Evolutionary conservation across 1,139 yeast species (phyloP), one percentile per base, ranked within the genome.

Genomic region (Insectozyma bohioensis): DNA sequence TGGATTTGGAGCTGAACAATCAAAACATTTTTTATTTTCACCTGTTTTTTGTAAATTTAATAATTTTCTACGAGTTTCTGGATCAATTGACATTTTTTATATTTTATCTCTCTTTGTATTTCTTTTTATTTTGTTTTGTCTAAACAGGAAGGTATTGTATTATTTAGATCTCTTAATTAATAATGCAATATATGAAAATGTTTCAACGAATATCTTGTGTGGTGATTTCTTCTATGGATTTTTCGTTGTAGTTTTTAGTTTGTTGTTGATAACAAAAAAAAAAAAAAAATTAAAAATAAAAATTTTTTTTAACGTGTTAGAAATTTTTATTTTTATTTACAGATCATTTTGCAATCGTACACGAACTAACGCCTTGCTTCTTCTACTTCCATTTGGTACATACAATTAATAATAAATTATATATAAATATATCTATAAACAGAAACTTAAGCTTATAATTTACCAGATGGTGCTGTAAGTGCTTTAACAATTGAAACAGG

Each of bases 1-100:
- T 6, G 99, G 98, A 56, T 90, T 90, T 41, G 95, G 95, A 4
- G 97, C 95, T 24, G 73, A 75, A 61, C 98, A 94, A 61, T 92
- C 99, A 56, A 87, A 84, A 63, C 99, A 92, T 55, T 77, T 81
- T 64, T 85, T 86, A 70, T 90, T 90, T 14, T 72, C 80, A 27
- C 92, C 95, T 30, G 70, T 67, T 57, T 87, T 87, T 53, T 90
- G 97, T 43, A 88, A 66, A 28, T 78, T 78, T 45, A 88, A 67
- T 37, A 90, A 72, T 58, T 86, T 83, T 55, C 95, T 77, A 56
- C 95, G 80, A 39, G 86, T 82, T 51, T 86, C 95, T 17, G 96
- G 95, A 57, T 87, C 95, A 42, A 87, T 88, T 22, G 90, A 80
- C 95, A 67, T 67, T 35, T 20, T 28, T 8, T 6, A n/a, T n/a